These are phyloP conservation scores for Auriscalpium orientale DNA, from an alignment of 768 basidiomycete genomes.

Conservation along the genomic window DNA sequence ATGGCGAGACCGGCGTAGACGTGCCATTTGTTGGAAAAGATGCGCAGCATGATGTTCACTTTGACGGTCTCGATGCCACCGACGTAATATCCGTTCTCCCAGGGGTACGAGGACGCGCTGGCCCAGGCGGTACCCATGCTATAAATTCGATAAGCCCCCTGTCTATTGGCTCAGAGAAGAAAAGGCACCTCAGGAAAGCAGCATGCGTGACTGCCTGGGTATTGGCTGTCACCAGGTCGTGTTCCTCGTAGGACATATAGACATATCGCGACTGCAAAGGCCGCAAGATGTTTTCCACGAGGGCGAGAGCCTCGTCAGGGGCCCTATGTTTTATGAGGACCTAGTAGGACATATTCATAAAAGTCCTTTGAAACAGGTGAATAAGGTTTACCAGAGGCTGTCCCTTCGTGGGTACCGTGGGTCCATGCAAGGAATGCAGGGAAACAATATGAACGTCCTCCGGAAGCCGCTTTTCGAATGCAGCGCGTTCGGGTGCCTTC, in stretches of 20 bases:
- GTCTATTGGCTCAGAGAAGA: not conserved
- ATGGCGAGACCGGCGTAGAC: slow-evolving; percentile 99
- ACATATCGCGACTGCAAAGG: slow-evolving; percentile 83
- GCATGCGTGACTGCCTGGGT: slow-evolving; percentile 98
- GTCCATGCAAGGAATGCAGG: slow-evolving; percentile 92
- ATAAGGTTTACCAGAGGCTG: slow-evolving; percentile 72
- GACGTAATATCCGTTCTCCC: slow-evolving; percentile 93
- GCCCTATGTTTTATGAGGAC: slow-evolving; percentile 86
- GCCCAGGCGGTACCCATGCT: slow-evolving; percentile 99
- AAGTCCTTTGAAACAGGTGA: not conserved
- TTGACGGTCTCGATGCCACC: slow-evolving; percentile 98
- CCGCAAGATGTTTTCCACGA: slow-evolving; percentile 79
- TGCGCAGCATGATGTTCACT: slow-evolving; percentile 92
- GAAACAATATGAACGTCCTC: slow-evolving; percentile 84
- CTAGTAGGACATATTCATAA: slow-evolving; percentile 31
- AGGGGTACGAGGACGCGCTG: slow-evolving; percentile 70
- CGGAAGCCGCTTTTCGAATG: slow-evolving; percentile 87
- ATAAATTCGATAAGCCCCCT: not conserved
- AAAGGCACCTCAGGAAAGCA: slow-evolving; percentile 80
- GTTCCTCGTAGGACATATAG: slow-evolving; percentile 91
- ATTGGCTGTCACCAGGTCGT: slow-evolving; percentile 94
- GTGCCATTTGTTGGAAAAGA: slow-evolving; percentile 97
- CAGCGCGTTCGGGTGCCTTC: slow-evolving; percentile 85
- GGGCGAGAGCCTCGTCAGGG: slow-evolving; percentile 54
- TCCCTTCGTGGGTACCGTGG: slow-evolving; percentile 76